Conservation (phyloP, 179 eudicot species). For the Heliamphora pulchella region DNA sequence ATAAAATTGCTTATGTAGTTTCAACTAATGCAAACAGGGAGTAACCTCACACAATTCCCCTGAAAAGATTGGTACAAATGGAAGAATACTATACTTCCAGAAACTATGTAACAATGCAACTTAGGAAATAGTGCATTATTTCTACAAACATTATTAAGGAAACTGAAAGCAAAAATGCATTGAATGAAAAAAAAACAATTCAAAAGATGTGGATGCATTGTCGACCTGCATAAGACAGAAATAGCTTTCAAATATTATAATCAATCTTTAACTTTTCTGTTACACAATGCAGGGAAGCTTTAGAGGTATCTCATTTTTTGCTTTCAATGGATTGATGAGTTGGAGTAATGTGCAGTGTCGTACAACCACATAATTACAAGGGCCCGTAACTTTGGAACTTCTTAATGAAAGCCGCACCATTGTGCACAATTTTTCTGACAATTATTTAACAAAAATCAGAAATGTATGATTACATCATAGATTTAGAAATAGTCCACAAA, state of each 20-base stretch:
- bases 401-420: neutral
- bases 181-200: too few relatives aligned
- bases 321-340: conserved; percentile 5
- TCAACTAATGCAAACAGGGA: too few relatives aligned
- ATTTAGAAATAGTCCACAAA: conserved; percentile 4
- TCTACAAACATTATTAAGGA: too few relatives aligned
- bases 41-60: too few relatives aligned
- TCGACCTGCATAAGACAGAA: neutral
- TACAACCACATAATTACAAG: neutral
- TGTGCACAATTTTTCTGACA: neutral
- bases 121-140: too few relatives aligned
- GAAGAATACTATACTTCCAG: too few relatives aligned
- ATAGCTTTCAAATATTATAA: neutral
- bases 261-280: neutral
- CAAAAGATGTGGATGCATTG: too few relatives aligned
- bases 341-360: neutral
- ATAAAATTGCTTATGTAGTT: too few relatives aligned
- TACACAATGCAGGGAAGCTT: too few relatives aligned
- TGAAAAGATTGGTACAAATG: too few relatives aligned
- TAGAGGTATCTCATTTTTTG: neutral
- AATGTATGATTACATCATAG: neutral
- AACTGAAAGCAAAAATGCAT: too few relatives aligned
- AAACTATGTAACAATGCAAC: too few relatives aligned
- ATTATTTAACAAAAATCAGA: neutral
- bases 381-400: neutral